A percentile compares a stretch with the other conserved stretches of the same genome.
phyloP scores from a whole-genome alignment of 2,329 filamentous ascomycete species.

The Sporothrix schenckii region DNA sequence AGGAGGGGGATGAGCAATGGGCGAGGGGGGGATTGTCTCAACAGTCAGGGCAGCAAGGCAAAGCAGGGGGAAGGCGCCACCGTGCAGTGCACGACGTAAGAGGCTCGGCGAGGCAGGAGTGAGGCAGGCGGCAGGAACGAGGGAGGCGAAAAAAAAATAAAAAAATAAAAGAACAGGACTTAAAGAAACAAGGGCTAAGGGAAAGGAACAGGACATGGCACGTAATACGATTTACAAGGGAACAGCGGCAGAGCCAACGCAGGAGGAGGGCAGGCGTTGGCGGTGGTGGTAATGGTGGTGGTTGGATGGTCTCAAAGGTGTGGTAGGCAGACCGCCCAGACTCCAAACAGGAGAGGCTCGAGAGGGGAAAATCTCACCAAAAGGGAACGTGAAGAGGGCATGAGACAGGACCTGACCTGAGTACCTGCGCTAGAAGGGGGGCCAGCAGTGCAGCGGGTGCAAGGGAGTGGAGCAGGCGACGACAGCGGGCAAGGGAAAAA shows the following conservation, averaged over 20 bases:
- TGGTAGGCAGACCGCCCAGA: constrained; percentile 18
- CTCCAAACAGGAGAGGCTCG: background rate
- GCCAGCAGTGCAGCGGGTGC: constrained; percentile 21
- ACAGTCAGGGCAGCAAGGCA: background rate
- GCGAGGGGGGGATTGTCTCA: background rate
- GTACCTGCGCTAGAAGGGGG: constrained; percentile 33
- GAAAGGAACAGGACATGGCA: background rate
- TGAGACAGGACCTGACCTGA: constrained; percentile 4
- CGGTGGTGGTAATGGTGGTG: no score
- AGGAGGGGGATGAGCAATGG: background rate
- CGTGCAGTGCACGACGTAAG: background rate
- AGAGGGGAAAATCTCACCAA: background rate
- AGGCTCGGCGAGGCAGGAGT: background rate
- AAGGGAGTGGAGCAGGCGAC: constrained; percentile 22
- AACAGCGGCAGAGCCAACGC: background rate
- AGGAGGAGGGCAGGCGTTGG: background rate
- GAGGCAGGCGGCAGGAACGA: background rate
- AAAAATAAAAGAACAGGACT: background rate
- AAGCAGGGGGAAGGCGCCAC: background rate
- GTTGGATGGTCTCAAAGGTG: no score
- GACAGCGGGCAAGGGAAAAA: constrained; percentile 11
- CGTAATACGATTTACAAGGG: background rate
- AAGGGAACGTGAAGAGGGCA: background rate
- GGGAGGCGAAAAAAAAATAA: background rate
- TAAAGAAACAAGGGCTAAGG: no score